Base-by-base conservation (phyloP, 176 grass and related monocot genomes). In the Areca catechu region DNA sequence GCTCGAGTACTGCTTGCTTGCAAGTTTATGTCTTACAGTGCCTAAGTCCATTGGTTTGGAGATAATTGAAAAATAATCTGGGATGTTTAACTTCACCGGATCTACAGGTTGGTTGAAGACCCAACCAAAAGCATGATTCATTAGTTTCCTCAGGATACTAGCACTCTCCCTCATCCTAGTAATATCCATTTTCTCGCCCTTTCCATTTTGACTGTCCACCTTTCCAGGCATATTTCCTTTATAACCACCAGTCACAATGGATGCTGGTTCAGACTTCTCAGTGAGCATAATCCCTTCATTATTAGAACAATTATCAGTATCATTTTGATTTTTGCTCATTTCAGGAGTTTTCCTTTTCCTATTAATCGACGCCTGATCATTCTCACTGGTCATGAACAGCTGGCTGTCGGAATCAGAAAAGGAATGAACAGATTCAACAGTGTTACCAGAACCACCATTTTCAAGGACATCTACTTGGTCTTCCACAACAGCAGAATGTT, bases 31-130 rank as follows among this genome's bases (percentile, higher is more conserved):
- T 25, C 83, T 85, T 49, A 95, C 23, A 48, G 85, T 95, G 49
- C 90, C 79, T 56, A 89, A 69, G 75, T 89, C 90, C 90, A 95
- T 95, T 4, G 90, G 85, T 23, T 81, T 77, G 22, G 20, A 23
- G 43, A 89, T 95, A 64, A 95, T 87, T 55, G 72, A 72, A 58
- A 89, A 89, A 50, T 95, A 95, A 78, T 95, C 90, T 15, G 85
- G 85, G 70, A 89, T 89, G 6, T 72, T 57, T 56, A 81, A 77
- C 53, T 83, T 62, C 28, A 78, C 57, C 7, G 90, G 90, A 74
- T 95, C 82, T 24, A 95, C 85, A 47, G 85, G 90, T 50, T 80
- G 68, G 58, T 83, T 63, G 24, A 95, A 95, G 48, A 89, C 82
- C 85, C 82, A 89, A 20, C 82, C 79, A 60, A 24, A 50, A 61